Evolutionary conservation across 1,139 yeast species (phyloP).

Genomic region (Candida dubliniensis): DNA sequence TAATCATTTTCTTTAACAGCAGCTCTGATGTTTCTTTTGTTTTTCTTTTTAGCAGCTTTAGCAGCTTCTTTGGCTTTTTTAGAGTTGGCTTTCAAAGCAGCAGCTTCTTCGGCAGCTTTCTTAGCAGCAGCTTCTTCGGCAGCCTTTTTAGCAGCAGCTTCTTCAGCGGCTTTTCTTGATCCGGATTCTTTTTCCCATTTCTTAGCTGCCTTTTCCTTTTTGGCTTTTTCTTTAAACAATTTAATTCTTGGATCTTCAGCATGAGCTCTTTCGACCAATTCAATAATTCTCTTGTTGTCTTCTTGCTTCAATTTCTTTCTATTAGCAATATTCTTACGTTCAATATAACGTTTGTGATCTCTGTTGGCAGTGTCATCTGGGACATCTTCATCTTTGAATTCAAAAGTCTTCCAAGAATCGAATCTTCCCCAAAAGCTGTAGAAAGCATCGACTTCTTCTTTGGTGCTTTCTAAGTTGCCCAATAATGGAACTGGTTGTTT

Average conservation of each 20-base stretch:
- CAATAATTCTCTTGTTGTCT: slow-evolving; percentile 88
- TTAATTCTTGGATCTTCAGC: slow-evolving; percentile 93
- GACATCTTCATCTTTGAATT: slow-evolving; percentile 97
- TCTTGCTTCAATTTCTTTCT: slow-evolving; percentile 98
- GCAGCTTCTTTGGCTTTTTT: slow-evolving; percentile 98
- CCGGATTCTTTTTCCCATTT: slow-evolving; percentile 99
- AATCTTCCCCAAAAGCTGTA: slow-evolving; percentile 92
- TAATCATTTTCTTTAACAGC: slow-evolving; percentile 82
- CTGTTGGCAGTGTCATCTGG: slow-evolving; percentile 99
- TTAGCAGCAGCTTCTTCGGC: slow-evolving; percentile 78
- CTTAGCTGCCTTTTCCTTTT: slow-evolving; percentile 89
- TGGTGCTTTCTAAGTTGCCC: slow-evolving; percentile 67
- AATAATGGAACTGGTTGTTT: slow-evolving; percentile 83
- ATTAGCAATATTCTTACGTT: slow-evolving; percentile 94
- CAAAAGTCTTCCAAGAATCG: slow-evolving; percentile 98
- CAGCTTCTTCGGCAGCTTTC: slow-evolving; percentile 77
- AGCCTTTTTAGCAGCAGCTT: slow-evolving; percentile 76
- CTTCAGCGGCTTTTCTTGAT: slow-evolving; percentile 92
- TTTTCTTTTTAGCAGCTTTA: slow-evolving; percentile 93
- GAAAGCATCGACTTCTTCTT: slow-evolving; percentile 85
- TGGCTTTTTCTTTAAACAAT: slow-evolving; percentile 89
- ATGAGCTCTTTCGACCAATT: slow-evolving; percentile 84
- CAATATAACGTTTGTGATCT: slow-evolving; percentile 98
- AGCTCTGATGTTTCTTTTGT: slow-evolving; percentile 89
- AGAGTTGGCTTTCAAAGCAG: slow-evolving; percentile 61